phyloP scores from a whole-genome alignment of 2,329 filamentous ascomycete species.

The Aspergillus sp. region DNA sequence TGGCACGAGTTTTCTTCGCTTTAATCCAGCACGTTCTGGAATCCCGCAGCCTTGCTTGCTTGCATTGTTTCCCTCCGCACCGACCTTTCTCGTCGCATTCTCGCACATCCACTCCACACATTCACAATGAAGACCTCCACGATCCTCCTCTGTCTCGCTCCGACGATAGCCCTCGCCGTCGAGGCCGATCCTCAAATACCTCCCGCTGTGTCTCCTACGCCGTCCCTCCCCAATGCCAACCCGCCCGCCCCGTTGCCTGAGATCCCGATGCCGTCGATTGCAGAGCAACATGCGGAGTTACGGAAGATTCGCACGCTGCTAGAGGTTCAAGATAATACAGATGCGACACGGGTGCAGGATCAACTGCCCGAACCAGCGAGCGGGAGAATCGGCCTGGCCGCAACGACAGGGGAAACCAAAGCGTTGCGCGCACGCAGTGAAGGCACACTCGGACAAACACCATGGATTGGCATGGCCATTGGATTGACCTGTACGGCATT shows the following conservation, averaged over 20 bases:
- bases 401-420: constrained; percentile 26
- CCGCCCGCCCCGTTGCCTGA: constrained; percentile 19
- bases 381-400: constrained; percentile 30
- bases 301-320: constrained; percentile 11
- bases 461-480: constrained; percentile 46
- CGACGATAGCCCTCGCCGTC: constrained; percentile 26
- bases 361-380: constrained; percentile 32
- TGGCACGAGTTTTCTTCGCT: neutral
- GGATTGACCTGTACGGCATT: constrained; percentile 42
- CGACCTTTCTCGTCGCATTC: neutral
- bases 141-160: constrained; percentile 22
- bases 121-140: constrained; percentile 22
- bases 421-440: constrained; percentile 39
- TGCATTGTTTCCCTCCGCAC: neutral
- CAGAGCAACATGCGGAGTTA: constrained; percentile 9
- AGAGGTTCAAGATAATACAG: constrained; percentile 14
- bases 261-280: constrained; percentile 6
- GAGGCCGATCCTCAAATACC: constrained; percentile 25
- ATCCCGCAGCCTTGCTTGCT: neutral
- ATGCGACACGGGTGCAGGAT: constrained; percentile 26
- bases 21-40: neutral
- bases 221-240: constrained; percentile 20
- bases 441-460: constrained; percentile 41
- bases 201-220: constrained; percentile 28
- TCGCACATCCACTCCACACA: neutral